Evolutionary conservation across 202 grass and related monocot species (phyloP).

Genomic region (Eragrostis tef): DNA sequence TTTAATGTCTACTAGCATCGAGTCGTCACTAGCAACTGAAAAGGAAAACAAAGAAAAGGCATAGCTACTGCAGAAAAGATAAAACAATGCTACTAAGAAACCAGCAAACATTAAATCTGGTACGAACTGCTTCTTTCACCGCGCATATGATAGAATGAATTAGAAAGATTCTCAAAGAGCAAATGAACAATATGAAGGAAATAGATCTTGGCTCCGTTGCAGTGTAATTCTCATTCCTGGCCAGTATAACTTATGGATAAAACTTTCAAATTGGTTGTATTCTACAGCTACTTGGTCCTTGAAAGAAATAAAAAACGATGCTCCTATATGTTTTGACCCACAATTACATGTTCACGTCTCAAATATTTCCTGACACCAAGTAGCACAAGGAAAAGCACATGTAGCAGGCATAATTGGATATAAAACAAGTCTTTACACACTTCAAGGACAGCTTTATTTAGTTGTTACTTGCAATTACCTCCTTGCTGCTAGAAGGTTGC

Average conservation of each 20-base stretch:
- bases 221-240: neutral
- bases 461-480: conserved; percentile 54
- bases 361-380: neutral
- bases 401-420: neutral
- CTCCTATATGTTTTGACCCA: neutral
- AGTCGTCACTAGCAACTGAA: neutral
- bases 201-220: neutral
- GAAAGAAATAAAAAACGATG: neutral
- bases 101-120: neutral
- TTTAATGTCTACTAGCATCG: conserved; percentile 5
- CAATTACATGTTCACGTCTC: neutral
- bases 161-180: neutral
- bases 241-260: conserved; percentile 2
- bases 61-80: neutral
- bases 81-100: neutral
- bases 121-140: too few relatives aligned
- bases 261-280: neutral
- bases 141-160: neutral
- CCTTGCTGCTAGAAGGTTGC: conserved; percentile 52
- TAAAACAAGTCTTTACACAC: neutral
- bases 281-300: neutral
- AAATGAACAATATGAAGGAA: neutral
- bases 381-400: neutral
- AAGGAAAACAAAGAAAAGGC: neutral
- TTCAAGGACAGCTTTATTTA: neutral